A percentile compares a stretch with the other conserved stretches of the same genome.
These are phyloP conservation scores for Rhynchospora breviuscula DNA, from an alignment of 176 grass and related monocot genomes.

Conservation along the genomic window DNA sequence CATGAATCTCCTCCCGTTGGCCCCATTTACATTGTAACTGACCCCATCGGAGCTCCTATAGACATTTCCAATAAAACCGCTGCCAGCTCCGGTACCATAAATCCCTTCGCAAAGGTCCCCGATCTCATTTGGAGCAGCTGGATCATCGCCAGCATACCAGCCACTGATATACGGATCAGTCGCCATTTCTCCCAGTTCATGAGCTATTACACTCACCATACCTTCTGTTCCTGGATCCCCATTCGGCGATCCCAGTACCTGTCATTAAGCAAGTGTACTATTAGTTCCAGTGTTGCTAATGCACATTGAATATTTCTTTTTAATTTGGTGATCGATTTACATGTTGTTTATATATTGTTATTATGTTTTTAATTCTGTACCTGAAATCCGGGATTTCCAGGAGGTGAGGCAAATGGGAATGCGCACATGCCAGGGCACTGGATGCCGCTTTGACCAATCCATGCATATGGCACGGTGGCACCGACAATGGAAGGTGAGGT, in stretches of 20 bases:
- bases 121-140: conserved; percentile 81
- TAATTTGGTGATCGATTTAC: background rate
- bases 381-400: conserved; percentile 22
- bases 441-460: conserved; percentile 68
- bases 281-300: background rate
- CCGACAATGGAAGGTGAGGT: conserved; percentile 65
- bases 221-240: conserved; percentile 61
- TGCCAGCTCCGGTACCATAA: conserved; percentile 66
- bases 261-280: background rate
- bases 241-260: conserved; percentile 57
- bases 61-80: conserved; percentile 60
- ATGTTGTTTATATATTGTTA: background rate
- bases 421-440: conserved; percentile 80
- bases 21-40: conserved; percentile 68
- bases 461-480: conserved; percentile 73
- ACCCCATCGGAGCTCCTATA: conserved; percentile 35
- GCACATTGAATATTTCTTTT: background rate
- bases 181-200: conserved; percentile 70
- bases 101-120: conserved; percentile 75
- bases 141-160: conserved; percentile 80
- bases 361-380: background rate
- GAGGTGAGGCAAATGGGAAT: conserved; percentile 57
- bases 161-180: conserved; percentile 70
- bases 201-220: conserved; percentile 77
- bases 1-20: conserved; percentile 65